Conservation (phyloP, 2,329 filamentous ascomycete species). For the Akanthomyces dipterigenus region DNA sequence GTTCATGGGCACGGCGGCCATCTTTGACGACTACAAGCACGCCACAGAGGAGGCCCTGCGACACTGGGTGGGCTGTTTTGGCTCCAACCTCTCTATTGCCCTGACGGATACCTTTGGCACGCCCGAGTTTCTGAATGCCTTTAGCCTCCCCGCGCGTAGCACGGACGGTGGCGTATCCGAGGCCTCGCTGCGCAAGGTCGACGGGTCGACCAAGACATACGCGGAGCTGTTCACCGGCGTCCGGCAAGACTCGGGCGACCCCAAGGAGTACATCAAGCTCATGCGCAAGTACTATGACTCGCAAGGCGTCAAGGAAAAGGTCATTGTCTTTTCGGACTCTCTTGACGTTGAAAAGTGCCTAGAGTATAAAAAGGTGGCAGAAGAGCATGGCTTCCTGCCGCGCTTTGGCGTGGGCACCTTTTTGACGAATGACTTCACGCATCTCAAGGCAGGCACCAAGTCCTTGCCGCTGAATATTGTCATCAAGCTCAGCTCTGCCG, state of each 20-base stretch:
- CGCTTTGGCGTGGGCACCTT: constrained; percentile 94
- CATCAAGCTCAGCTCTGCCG: constrained; percentile 87
- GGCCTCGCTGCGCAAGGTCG: constrained; percentile 33
- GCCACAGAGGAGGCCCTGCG: constrained; percentile 79
- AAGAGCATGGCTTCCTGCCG: constrained; percentile 72
- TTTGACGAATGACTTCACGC: constrained; percentile 89
- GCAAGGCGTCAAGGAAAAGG: constrained; percentile 72
- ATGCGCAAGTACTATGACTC: constrained; percentile 76
- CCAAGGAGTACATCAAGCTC: constrained; percentile 67
- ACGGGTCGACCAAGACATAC: constrained; percentile 54
- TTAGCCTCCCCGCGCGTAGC: constrained; percentile 56
- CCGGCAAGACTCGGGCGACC: constrained; percentile 86
- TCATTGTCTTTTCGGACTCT: constrained; percentile 92
- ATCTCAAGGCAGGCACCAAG: constrained; percentile 66
- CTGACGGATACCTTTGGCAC: constrained; percentile 97
- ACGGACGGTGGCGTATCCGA: constrained; percentile 36
- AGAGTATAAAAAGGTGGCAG: constrained; percentile 79
- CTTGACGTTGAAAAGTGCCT: constrained; percentile 86
- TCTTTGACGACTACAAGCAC: constrained; percentile 74
- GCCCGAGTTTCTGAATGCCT: constrained; percentile 76
- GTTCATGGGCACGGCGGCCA: constrained; percentile 98
- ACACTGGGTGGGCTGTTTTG: constrained; percentile 90
- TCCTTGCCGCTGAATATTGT: constrained; percentile 93
- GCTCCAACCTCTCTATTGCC: constrained; percentile 76
- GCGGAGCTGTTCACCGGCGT: constrained; percentile 78